A percentile compares a stretch with the other conserved stretches of the same genome.
Evolutionary conservation across 768 basidiomycete genomes (phyloP).

Genomic region (Brasilioporus rufonigricans): DNA sequence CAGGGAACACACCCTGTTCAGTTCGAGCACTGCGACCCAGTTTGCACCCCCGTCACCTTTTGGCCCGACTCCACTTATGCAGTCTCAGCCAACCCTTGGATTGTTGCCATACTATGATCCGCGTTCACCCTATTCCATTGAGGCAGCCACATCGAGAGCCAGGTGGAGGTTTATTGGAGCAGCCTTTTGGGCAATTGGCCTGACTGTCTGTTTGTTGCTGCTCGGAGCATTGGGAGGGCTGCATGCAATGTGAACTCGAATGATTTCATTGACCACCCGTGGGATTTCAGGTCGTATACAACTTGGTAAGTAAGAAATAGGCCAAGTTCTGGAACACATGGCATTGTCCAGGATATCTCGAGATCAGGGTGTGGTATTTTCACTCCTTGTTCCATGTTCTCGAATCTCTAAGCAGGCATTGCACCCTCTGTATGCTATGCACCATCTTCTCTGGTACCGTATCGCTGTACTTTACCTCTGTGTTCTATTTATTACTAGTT

Average conservation of each 20-base stretch:
- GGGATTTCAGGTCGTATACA: not conserved
- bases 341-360: not conserved
- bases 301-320: not conserved
- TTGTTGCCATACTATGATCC: constrained; percentile 44
- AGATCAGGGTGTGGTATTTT: not conserved
- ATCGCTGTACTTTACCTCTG: not conserved
- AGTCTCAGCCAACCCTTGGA: constrained; percentile 34
- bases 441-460: not conserved
- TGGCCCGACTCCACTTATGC: constrained; percentile 42
- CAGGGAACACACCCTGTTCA: constrained; percentile 17
- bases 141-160: constrained; percentile 39
- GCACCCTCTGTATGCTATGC: not conserved
- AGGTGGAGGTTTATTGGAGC: constrained; percentile 44
- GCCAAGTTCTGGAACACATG: not conserved
- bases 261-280: not conserved
- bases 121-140: constrained; percentile 36
- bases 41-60: constrained; percentile 20
- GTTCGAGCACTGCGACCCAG: constrained; percentile 12
- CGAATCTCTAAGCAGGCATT: not conserved
- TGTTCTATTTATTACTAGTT: not conserved
- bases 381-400: not conserved
- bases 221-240: constrained; percentile 23
- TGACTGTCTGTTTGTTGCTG: constrained; percentile 30
- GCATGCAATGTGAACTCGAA: constrained; percentile 1
- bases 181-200: constrained; percentile 36